Evolutionary conservation across 2,329 filamentous ascomycete genomes (phyloP).

Genomic region (Blastomyces emzantsi): DNA sequence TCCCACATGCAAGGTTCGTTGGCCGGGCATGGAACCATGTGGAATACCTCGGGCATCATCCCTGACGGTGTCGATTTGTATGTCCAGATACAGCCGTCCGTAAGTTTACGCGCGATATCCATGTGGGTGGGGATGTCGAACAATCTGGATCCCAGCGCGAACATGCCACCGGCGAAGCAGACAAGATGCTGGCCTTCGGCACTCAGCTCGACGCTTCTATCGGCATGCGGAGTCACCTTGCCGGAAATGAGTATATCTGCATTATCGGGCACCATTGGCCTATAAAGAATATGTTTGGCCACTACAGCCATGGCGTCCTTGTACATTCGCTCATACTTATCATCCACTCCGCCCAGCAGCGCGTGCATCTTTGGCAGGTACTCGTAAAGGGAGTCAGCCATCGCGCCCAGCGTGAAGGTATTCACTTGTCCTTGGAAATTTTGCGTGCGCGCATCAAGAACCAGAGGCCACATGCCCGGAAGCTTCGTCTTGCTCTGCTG

Average conservation of each 20-base stretch:
- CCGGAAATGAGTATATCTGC: constrained; percentile 65
- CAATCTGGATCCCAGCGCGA: constrained; percentile 44
- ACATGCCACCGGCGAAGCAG: constrained; percentile 50
- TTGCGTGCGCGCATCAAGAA: constrained; percentile 24
- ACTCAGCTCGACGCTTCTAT: constrained; percentile 25
- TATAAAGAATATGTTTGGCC: constrained; percentile 65
- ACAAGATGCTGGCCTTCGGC: constrained; percentile 43
- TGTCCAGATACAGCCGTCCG: constrained; percentile 49
- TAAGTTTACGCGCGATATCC: constrained; percentile 41
- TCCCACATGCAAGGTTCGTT: constrained; percentile 13
- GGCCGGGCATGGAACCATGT: constrained; percentile 33
- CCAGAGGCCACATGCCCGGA: constrained; percentile 34
- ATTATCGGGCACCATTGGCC: constrained; percentile 60
- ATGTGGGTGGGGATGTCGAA: constrained; percentile 43
- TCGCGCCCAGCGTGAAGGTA: constrained; percentile 47
- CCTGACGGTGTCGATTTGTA: constrained; percentile 42
- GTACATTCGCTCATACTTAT: constrained; percentile 59
- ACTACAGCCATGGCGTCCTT: constrained; percentile 57
- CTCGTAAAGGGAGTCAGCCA: constrained; percentile 50
- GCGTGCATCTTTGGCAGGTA: constrained; percentile 58
- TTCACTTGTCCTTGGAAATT: constrained; percentile 19
- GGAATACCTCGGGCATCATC: constrained; percentile 47
- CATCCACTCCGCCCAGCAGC: constrained; percentile 61
- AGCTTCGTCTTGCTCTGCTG: constrained; percentile 30
- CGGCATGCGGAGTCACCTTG: constrained; percentile 35